phyloP scores from a whole-genome alignment of 208 protist genomes.

The Dictyostelium gargantuum region DNA sequence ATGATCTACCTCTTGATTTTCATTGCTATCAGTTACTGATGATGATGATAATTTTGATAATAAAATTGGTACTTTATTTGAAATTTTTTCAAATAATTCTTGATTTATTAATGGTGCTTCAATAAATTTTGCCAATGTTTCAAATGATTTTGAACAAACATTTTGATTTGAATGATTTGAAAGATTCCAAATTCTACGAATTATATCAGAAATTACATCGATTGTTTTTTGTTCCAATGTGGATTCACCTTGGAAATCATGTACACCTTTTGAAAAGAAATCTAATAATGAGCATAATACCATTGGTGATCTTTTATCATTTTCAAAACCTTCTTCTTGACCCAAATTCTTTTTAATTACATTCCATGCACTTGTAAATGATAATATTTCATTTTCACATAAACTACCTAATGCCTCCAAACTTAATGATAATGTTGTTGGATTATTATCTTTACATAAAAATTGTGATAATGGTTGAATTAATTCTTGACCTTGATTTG shows the following conservation, averaged over 20 bases:
- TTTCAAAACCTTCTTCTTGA: background rate
- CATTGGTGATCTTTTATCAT: background rate
- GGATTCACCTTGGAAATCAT: background rate
- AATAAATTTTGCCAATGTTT: background rate
- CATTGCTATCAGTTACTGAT: too few relatives aligned
- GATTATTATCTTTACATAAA: conserved; percentile 32
- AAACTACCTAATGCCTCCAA: background rate
- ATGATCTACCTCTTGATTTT: background rate
- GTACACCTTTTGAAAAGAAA: background rate
- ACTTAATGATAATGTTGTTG: background rate
- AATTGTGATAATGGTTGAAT: conserved; percentile 29
- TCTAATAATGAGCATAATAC: background rate
- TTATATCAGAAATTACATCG: background rate
- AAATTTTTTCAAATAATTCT: background rate
- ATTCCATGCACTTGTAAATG: conserved; percentile 36
- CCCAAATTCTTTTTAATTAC: conserved; percentile 58
- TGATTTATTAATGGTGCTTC: background rate
- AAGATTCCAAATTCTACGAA: background rate
- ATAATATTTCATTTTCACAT: conserved; percentile 5
- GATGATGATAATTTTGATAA: background rate
- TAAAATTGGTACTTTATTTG: background rate
- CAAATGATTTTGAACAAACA: background rate
- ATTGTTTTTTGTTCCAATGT: conserved; percentile 25
- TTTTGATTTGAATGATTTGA: background rate
- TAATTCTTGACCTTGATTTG: conserved; percentile 26